These are phyloP conservation scores for Novymonas esmeraldas DNA, from an alignment of 208 protist genomes.

Conservation along the genomic window DNA sequence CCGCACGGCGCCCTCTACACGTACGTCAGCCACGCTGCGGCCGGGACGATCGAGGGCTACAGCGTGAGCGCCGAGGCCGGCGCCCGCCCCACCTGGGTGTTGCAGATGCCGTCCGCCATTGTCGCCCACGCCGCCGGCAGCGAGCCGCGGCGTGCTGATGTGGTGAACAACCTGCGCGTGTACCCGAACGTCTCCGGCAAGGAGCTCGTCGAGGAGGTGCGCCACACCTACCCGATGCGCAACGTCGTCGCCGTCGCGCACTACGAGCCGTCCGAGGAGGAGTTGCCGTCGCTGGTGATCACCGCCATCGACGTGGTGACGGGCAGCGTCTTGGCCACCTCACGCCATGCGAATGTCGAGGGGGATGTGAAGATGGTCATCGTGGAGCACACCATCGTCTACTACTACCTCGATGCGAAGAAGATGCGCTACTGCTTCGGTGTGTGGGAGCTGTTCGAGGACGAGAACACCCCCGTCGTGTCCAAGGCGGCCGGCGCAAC, in stretches of 20 bases:
- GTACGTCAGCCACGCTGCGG: slow-evolving; percentile 43
- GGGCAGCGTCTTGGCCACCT: slow-evolving; percentile 76
- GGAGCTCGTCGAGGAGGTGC: slow-evolving; percentile 75
- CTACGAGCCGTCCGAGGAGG: slow-evolving; percentile 64
- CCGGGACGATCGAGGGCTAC: slow-evolving; percentile 64
- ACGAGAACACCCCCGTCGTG: slow-evolving; percentile 50
- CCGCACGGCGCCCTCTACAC: slow-evolving; percentile 30
- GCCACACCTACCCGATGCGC: slow-evolving; percentile 77
- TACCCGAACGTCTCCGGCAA: slow-evolving; percentile 71
- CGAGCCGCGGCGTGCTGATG: slow-evolving; percentile 52
- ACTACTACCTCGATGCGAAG: slow-evolving; percentile 86
- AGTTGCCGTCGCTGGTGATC: slow-evolving; percentile 74
- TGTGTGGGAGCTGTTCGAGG: slow-evolving; percentile 90
- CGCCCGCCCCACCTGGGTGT: slow-evolving; percentile 52
- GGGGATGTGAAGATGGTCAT: slow-evolving; percentile 79
- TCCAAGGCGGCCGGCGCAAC: slow-evolving; percentile 68
- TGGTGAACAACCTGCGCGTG: slow-evolving; percentile 77
- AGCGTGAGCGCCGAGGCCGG: slow-evolving; percentile 30
- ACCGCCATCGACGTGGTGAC: slow-evolving; percentile 83
- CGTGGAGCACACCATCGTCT: slow-evolving; percentile 83
- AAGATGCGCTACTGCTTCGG: slow-evolving; percentile 85
- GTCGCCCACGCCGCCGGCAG: slow-evolving; percentile 69
- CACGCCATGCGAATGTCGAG: slow-evolving; percentile 78
- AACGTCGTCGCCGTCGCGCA: slow-evolving; percentile 85
- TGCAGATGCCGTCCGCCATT: slow-evolving; percentile 65